A percentile compares a stretch with the other conserved stretches of the same genome.
These are phyloP conservation scores for Penicillium parvum DNA, from an alignment of 495 filamentous ascomycete genomes.

Conservation along the genomic window DNA sequence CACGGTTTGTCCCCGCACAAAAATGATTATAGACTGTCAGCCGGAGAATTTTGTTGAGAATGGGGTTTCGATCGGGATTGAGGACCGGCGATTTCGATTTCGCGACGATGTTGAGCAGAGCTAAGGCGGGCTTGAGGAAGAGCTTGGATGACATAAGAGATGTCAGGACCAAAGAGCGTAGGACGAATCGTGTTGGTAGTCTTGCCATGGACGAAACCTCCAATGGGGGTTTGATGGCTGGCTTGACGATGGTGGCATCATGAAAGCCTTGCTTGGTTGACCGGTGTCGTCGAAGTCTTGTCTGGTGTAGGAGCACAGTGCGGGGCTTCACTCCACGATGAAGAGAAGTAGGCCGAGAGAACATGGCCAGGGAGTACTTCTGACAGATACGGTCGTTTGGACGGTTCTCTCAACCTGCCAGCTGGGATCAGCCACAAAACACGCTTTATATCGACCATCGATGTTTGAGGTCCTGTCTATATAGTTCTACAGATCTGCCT, in stretches of 20 bases:
- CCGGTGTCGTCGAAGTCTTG: constrained; percentile 7
- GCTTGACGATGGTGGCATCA: constrained; percentile 4
- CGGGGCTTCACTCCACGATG: background rate
- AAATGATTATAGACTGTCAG: constrained; percentile 82
- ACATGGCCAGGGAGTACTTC: background rate
- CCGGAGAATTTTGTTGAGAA: constrained; percentile 58
- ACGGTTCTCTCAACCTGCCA: background rate
- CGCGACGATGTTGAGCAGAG: constrained; percentile 58
- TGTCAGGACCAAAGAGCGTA: constrained; percentile 72
- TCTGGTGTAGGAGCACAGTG: background rate
- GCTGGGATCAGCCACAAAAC: background rate
- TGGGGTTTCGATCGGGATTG: constrained; percentile 54
- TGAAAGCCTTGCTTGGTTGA: constrained; percentile 20
- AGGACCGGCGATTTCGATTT: constrained; percentile 55
- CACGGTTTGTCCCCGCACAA: constrained; percentile 66
- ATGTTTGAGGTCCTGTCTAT: background rate
- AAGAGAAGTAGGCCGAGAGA: constrained; percentile 6
- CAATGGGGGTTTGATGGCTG: constrained; percentile 6
- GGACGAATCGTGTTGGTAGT: constrained; percentile 61
- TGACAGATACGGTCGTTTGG: background rate
- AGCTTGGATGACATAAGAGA: constrained; percentile 69
- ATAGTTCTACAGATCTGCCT: background rate
- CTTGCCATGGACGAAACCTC: constrained; percentile 53
- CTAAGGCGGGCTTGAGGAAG: constrained; percentile 60
- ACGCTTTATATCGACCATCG: too few species aligned